phyloP scores from a whole-genome alignment of 305 asterid genomes.

The Rubia tinctorum region DNA sequence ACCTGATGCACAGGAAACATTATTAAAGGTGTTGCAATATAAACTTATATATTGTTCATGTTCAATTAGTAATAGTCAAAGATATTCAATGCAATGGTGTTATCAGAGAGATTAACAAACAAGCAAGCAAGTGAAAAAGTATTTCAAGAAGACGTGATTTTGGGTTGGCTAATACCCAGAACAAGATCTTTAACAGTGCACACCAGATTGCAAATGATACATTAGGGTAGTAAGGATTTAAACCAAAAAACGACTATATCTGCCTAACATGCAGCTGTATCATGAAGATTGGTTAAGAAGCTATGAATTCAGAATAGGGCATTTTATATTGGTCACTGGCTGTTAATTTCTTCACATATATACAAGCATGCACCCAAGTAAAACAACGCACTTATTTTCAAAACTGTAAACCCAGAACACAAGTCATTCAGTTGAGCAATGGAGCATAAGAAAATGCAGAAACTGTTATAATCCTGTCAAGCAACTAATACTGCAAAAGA shows the following conservation, averaged over 20 bases:
- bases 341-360: neutral
- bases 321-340: neutral
- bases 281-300: neutral
- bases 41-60: neutral
- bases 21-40: neutral
- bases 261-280: neutral
- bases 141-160: neutral
- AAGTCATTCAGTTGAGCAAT: neutral
- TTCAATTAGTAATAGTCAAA: neutral
- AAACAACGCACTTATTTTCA: neutral
- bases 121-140: neutral
- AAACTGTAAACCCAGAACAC: no score
- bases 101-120: neutral
- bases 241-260: neutral
- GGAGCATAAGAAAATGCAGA: slow-evolving; percentile 4
- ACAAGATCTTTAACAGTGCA: neutral
- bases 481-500: neutral
- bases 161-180: neutral
- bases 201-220: neutral
- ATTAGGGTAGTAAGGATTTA: neutral
- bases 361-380: neutral
- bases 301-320: neutral
- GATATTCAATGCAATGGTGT: neutral
- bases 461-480: neutral
- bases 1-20: slow-evolving; percentile 42